Conservation (phyloP, 148 eudicot genomes). For the Nepenthes gracilis region DNA sequence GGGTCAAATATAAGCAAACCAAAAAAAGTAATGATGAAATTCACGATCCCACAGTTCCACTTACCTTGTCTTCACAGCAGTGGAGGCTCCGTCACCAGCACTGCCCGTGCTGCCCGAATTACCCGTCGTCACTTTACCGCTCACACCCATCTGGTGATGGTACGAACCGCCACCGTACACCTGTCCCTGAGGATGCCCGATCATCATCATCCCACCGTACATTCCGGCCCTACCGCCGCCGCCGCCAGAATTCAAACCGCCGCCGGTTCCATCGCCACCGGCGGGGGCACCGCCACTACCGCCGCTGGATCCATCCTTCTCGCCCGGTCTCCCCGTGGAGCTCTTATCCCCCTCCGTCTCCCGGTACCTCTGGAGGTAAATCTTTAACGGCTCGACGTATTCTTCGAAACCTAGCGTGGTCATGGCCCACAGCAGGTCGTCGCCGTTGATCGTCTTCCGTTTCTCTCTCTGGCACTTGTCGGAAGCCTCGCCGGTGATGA, state of each 20-base stretch:
- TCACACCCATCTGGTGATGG: neutral
- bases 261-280: constrained; percentile 1
- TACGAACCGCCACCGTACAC: constrained; percentile 15
- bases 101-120: neutral
- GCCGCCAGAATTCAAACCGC: neutral
- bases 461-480: constrained; percentile 61
- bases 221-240: constrained; percentile 1
- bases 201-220: constrained; percentile 18
- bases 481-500: constrained; percentile 76
- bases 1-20: too few relatives aligned
- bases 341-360: constrained; percentile 50
- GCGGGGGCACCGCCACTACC: constrained; percentile 3
- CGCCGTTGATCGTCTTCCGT: constrained; percentile 54
- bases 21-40: too few relatives aligned
- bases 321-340: constrained; percentile 6
- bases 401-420: constrained; percentile 49
- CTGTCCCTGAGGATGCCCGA: constrained; percentile 20
- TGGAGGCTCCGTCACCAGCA: neutral
- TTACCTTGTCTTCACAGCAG: neutral
- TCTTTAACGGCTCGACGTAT: constrained; percentile 43
- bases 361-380: constrained; percentile 40
- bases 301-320: constrained; percentile 1
- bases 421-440: constrained; percentile 54
- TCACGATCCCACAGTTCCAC: too few relatives aligned
- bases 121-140: neutral